Evolutionary conservation across 441 rosid species (phyloP).

Genomic region (Adansonia gregorii): DNA sequence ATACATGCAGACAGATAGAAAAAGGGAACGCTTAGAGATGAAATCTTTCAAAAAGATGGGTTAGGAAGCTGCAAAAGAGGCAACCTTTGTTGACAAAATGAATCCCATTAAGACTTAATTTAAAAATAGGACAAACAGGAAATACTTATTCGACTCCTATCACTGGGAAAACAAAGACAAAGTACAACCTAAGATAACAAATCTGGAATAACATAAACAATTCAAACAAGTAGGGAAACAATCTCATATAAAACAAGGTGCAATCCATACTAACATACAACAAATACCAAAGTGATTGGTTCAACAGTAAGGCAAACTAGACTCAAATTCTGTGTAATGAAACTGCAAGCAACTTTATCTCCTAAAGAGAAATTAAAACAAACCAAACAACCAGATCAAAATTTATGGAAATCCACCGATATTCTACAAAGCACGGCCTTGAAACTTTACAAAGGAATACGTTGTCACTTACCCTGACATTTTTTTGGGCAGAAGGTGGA

Average conservation of each 20-base stretch:
- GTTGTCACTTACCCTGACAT: constrained; percentile 21
- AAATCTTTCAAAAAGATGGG: background rate
- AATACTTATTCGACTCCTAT: background rate
- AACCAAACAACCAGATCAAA: constrained; percentile 1
- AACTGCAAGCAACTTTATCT: background rate
- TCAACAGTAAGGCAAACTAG: background rate
- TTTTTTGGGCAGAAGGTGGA: constrained; percentile 3
- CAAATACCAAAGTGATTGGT: background rate
- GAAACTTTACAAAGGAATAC: background rate
- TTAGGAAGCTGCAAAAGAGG: background rate
- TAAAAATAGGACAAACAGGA: background rate
- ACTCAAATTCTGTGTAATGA: background rate
- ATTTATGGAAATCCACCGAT: background rate
- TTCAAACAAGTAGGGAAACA: background rate
- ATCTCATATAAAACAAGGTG: background rate
- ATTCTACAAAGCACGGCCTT: background rate
- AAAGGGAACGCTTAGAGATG: background rate
- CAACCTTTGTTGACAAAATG: background rate
- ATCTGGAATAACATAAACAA: background rate
- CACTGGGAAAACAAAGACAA: background rate
- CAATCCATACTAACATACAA: background rate
- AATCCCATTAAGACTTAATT: background rate
- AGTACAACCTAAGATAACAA: background rate
- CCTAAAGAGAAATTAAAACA: constrained; percentile 8
- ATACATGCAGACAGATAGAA: background rate